Base-by-base conservation (phyloP, 202 grass and related monocot genomes). In the Panicum virgatum region DNA sequence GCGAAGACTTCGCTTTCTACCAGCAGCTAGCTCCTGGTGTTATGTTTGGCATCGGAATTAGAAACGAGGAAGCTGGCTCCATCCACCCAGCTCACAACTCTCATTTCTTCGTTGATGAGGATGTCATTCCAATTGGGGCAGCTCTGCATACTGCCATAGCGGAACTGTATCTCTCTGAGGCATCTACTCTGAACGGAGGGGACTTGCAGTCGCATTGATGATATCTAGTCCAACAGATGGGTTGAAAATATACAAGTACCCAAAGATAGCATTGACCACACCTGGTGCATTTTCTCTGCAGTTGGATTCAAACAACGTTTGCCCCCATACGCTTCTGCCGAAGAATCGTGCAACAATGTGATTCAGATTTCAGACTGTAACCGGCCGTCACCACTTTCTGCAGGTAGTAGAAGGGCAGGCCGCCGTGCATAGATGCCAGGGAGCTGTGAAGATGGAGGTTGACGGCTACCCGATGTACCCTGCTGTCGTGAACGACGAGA, bases 1-100 rank as follows among this genome's bases (percentile, higher is more conserved):
- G 90, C 6, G 96, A 98, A 90, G 92, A 96, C 72, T 93, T 98
- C 50, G 89, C 90, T 12, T 95, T 98, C 80, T 95, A 95, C 82
- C 92, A 95, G 67, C 79, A 90, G 79, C 68, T 90, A 26, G 80
- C 95, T 69, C 92, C 96, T 12, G 96, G 96, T 2, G 79, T 95
- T 25, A 88, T 98, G 38, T 93, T 95, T 79, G 82, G 80, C 40
- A 90, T 95, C 36, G 96, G 92, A 22, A 95, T 95, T 40, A 83
- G 66, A 90, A 95, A 95, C 74, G 89, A 93, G 59, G n/a, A 80
- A 70, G 77, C 53, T 39, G 92, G 90, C 30, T 91, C 92, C 0
- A 42, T 95, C 54, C 85, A 93, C 60, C 77, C 90, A 57, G 69
- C 0, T 79, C 96, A 95, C 80, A 93, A 85, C 32, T 67, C 89